Evolutionary conservation across 352 stramenopile genomes (phyloP).

Genomic region (Peronosclerospora sorghi): DNA sequence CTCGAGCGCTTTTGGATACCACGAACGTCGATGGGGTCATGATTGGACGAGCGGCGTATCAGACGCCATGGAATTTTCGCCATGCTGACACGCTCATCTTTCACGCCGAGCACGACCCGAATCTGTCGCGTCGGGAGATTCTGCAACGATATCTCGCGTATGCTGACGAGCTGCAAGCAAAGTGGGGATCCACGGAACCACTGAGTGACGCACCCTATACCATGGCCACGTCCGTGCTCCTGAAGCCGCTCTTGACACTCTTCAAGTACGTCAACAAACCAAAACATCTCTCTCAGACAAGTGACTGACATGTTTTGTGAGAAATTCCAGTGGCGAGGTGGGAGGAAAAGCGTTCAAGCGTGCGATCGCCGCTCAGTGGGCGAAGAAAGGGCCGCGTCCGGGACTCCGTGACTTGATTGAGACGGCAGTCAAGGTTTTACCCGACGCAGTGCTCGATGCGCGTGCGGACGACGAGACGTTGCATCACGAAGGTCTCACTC

Average conservation of each 20-base stretch:
- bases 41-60: slow-evolving; percentile 85
- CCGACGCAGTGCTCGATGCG: slow-evolving; percentile 59
- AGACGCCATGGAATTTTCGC: slow-evolving; percentile 82
- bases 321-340: slow-evolving; percentile 39
- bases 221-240: slow-evolving; percentile 68
- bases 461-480: slow-evolving; percentile 51
- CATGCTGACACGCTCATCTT: slow-evolving; percentile 82
- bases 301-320: too few relatives aligned
- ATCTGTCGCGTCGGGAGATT: slow-evolving; percentile 79
- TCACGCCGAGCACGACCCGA: slow-evolving; percentile 50
- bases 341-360: slow-evolving; percentile 78
- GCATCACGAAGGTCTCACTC: slow-evolving; percentile 8
- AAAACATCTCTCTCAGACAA: too few relatives aligned
- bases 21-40: slow-evolving; percentile 81
- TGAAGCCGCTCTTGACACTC: slow-evolving; percentile 67
- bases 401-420: slow-evolving; percentile 70
- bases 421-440: slow-evolving; percentile 50
- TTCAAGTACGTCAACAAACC: slow-evolving; percentile 50
- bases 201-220: slow-evolving; percentile 41
- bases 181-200: slow-evolving; percentile 46
- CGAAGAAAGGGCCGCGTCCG: slow-evolving; percentile 46
- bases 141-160: slow-evolving; percentile 83
- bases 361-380: slow-evolving; percentile 55
- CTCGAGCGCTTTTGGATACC: slow-evolving; percentile 76
- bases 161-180: slow-evolving; percentile 58